Evolutionary conservation across 176 grass and related monocot genomes (phyloP).

Genomic region (Eragrostis curvula): DNA sequence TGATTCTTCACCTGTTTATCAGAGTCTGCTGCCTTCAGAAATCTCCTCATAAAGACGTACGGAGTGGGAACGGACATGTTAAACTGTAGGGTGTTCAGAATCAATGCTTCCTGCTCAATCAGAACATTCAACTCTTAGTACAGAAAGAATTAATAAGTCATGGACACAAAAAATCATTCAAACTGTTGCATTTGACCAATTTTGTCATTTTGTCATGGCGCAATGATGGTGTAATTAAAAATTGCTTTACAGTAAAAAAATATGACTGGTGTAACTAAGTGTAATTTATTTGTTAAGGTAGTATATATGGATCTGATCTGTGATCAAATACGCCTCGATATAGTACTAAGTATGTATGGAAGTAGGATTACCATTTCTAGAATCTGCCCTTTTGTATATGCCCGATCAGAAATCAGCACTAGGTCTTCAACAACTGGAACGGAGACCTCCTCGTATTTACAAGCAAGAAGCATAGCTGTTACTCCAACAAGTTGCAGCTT

Average conservation of each 20-base stretch:
- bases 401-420: conserved; percentile 71
- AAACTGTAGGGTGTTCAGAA: conserved; percentile 73
- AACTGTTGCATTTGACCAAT: not conserved
- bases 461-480: conserved; percentile 94
- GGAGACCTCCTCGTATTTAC: conserved; percentile 92
- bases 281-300: conserved; percentile 8
- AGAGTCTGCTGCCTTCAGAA: conserved; percentile 83
- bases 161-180: conserved; percentile 16
- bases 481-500: conserved; percentile 92
- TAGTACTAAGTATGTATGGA: conserved; percentile 5
- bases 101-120: conserved; percentile 76
- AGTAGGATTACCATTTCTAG: conserved; percentile 80
- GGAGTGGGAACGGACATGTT: conserved; percentile 91
- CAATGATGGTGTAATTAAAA: not conserved
- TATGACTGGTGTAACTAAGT: not conserved
- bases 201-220: not conserved
- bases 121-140: conserved; percentile 25
- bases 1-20: conserved; percentile 67
- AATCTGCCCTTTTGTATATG: conserved; percentile 72
- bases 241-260: conserved; percentile 1
- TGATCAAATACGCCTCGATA: conserved; percentile 27
- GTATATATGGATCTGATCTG: not conserved
- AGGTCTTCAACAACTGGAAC: conserved; percentile 91
- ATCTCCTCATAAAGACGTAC: conserved; percentile 91
- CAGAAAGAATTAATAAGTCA: not conserved